Percentiles rank a stretch among this genome's conserved stretches.
Conservation (phyloP, 257 asterid species). For the Forsythia suspensa region DNA sequence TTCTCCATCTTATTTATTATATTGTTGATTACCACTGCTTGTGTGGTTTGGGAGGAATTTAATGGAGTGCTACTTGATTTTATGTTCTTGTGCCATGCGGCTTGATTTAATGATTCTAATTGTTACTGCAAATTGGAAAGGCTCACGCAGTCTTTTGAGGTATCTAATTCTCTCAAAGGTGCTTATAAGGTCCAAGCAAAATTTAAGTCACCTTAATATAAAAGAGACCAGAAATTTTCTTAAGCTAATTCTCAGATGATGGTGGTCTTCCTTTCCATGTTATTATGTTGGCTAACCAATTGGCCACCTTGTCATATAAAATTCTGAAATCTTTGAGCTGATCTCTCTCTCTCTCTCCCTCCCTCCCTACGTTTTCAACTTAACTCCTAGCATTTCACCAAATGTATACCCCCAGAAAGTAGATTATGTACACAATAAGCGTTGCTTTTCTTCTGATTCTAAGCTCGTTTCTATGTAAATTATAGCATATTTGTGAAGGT, state of each 20-base stretch:
- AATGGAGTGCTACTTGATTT: not conserved
- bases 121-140: not conserved
- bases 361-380: not conserved
- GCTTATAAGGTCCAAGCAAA: not conserved
- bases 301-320: not conserved
- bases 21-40: not conserved
- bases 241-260: slow-evolving; percentile 6
- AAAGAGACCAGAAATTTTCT: not conserved
- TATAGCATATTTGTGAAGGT: not conserved
- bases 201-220: not conserved
- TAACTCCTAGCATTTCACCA: not conserved
- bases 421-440: not conserved
- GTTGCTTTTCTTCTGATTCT: not conserved
- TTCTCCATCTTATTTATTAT: not conserved
- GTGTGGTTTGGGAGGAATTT: slow-evolving; percentile 3
- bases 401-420: not conserved
- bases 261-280: not conserved
- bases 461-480: not conserved
- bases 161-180: not conserved
- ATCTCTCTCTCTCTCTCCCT: not conserved
- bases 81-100: not conserved
- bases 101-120: not conserved
- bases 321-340: not conserved
- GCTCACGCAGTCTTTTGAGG: not conserved
- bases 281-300: not conserved